These are phyloP conservation scores for Phaeomoniella chlamydospora DNA, from an alignment of 2,329 filamentous ascomycete genomes.

Conservation along the genomic window DNA sequence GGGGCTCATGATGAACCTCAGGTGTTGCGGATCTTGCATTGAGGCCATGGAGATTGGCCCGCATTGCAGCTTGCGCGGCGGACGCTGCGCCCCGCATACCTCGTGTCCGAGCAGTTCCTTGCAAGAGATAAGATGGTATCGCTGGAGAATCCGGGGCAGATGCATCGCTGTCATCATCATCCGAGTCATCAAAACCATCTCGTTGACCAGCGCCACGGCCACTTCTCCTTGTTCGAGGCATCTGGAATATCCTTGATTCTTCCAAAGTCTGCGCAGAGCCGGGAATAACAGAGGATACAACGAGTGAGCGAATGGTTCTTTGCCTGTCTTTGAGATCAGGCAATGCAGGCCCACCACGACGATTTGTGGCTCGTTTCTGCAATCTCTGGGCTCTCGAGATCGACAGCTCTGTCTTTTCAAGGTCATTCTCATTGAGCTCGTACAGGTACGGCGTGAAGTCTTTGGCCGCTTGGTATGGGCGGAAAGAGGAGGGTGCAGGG, in stretches of 20 bases:
- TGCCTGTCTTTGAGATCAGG: slow-evolving; percentile 95
- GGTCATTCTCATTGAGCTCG: slow-evolving; percentile 77
- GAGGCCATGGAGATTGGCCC: slow-evolving; percentile 48
- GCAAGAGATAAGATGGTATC: slow-evolving; percentile 48
- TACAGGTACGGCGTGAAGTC: slow-evolving; percentile 90
- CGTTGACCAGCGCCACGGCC: slow-evolving; percentile 42
- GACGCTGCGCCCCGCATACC: slow-evolving; percentile 80
- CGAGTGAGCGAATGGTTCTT: slow-evolving; percentile 78
- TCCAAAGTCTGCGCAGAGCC: slow-evolving; percentile 69
- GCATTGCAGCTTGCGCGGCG: slow-evolving; percentile 74
- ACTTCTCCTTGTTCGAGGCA: slow-evolving; percentile 44
- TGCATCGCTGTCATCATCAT: slow-evolving; percentile 85
- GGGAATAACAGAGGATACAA: slow-evolving; percentile 85
- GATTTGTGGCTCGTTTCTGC: slow-evolving; percentile 89
- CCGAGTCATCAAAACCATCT: slow-evolving; percentile 58
- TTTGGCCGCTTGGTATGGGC: slow-evolving; percentile 82
- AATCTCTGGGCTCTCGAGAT: slow-evolving; percentile 87
- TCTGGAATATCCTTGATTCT: slow-evolving; percentile 77
- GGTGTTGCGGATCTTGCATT: slow-evolving; percentile 72
- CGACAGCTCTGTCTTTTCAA: slow-evolving; percentile 81
- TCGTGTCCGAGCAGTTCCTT: slow-evolving; percentile 70
- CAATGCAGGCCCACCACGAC: slow-evolving; percentile 77
- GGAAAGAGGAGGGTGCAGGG: slow-evolving; percentile 68
- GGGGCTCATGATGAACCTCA: slow-evolving; percentile 62
- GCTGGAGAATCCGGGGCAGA: slow-evolving; percentile 77